Conservation (phyloP, 116 monocot species). For the Phalaenopsis hybrid region DNA sequence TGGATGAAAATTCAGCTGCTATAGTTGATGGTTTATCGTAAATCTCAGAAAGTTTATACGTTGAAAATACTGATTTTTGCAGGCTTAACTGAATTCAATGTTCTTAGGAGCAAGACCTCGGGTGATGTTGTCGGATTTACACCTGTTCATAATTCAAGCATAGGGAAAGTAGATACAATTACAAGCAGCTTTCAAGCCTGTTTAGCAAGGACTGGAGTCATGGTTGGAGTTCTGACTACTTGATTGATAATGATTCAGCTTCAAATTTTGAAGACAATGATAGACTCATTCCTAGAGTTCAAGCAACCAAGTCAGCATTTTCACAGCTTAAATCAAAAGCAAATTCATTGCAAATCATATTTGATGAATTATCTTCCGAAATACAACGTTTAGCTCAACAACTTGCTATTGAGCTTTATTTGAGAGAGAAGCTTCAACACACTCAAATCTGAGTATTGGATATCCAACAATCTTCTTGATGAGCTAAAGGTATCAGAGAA, state of each 20-base stretch:
- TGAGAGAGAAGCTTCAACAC: constrained; percentile 50
- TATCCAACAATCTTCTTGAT: constrained; percentile 55
- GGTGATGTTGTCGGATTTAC: constrained; percentile 21
- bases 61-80: constrained; percentile 65
- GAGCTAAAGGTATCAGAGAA: constrained; percentile 51
- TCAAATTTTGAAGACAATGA: constrained; percentile 64
- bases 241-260: constrained; percentile 48
- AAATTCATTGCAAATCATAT: constrained; percentile 51
- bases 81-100: constrained; percentile 32
- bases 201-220: constrained; percentile 51
- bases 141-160: constrained; percentile 23
- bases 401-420: constrained; percentile 53
- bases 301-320: constrained; percentile 62
- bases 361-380: constrained; percentile 58
- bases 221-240: constrained; percentile 69
- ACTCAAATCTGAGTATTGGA: constrained; percentile 71
- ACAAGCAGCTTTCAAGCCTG: constrained; percentile 31
- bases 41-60: constrained; percentile 64
- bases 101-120: constrained; percentile 25
- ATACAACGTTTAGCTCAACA: constrained; percentile 53
- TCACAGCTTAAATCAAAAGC: constrained; percentile 66
- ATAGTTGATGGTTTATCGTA: constrained; percentile 66
- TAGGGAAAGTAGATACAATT: constrained; percentile 29
- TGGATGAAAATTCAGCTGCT: constrained; percentile 42
- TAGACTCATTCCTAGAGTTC: constrained; percentile 40